Conservation (phyloP, 306 rosid genomes). For the Cyamopsis tetragonoloba region DNA sequence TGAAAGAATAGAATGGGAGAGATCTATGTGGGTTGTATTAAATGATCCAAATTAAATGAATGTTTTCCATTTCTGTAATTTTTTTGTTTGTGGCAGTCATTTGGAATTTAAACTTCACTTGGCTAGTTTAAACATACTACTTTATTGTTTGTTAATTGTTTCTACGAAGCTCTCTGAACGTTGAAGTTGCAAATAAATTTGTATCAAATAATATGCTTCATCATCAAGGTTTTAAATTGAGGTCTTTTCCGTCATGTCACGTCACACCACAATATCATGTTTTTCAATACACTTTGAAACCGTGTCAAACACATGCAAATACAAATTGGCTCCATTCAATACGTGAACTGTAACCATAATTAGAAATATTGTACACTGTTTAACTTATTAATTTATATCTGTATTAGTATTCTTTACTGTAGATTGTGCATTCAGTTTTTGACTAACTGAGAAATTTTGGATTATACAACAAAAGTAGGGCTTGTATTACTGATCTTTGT, state of each 20-base stretch:
- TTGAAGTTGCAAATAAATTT: background rate
- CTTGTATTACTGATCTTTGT: background rate
- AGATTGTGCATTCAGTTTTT: background rate
- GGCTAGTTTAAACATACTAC: no score
- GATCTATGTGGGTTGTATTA: background rate
- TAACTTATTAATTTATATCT: background rate
- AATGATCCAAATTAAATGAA: background rate
- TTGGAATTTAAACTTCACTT: background rate
- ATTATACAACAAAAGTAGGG: slow-evolving; percentile 17
- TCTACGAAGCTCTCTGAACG: background rate
- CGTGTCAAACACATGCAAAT: no score
- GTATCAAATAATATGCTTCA: background rate
- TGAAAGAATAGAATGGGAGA: background rate
- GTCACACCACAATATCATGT: no score
- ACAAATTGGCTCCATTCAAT: no score
- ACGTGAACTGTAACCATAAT: no score
- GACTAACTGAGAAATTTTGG: background rate
- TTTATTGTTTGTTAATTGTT: background rate
- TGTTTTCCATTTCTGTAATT: background rate
- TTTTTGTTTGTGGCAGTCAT: background rate
- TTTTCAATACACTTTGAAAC: no score
- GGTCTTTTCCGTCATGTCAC: no score
- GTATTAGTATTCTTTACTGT: background rate
- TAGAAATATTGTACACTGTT: no score
- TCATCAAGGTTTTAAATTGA: no score